Conservation (phyloP, 768 basidiomycete species). For the Hygrophoropsis aurantiaca region DNA sequence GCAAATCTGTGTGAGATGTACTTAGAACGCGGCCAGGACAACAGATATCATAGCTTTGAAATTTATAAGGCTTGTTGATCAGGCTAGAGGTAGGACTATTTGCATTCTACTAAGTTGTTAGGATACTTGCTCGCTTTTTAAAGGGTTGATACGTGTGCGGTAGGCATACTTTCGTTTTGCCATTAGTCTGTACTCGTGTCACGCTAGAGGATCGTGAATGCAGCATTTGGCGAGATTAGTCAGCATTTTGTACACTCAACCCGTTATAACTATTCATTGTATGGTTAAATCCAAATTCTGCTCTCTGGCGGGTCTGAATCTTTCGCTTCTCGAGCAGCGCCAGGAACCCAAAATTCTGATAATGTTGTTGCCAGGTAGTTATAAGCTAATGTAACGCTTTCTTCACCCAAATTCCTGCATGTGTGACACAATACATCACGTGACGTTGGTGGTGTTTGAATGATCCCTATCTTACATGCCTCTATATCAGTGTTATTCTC, state of each 20-base stretch:
- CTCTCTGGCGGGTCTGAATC: no score
- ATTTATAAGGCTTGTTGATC: slow-evolving; percentile 12
- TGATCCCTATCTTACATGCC: neutral
- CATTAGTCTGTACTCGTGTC: slow-evolving; percentile 8
- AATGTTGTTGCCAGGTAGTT: no score
- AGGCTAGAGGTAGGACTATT: slow-evolving; percentile 25
- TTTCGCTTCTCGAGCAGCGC: slow-evolving; percentile 15
- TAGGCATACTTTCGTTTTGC: slow-evolving; percentile 17
- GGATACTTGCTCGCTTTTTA: slow-evolving; percentile 1
- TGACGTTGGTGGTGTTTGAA: no score
- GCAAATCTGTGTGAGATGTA: slow-evolving; percentile 3
- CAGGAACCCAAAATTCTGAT: slow-evolving; percentile 14
- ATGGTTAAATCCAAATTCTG: no score
- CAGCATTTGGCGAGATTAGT: no score
- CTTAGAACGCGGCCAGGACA: neutral
- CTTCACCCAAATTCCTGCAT: no score
- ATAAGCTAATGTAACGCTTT: no score
- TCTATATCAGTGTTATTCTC: slow-evolving; percentile 20
- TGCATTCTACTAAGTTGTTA: slow-evolving; percentile 22
- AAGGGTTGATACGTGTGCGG: slow-evolving; percentile 4
- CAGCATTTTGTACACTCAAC: no score
- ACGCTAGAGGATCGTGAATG: no score
- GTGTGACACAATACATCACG: no score
- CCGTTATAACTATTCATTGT: no score
- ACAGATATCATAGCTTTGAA: neutral